Evolutionary conservation across 352 stramenopile genomes (phyloP), one percentile per base, ranked within the genome.

Genomic region (Pythium angustatum): DNA sequence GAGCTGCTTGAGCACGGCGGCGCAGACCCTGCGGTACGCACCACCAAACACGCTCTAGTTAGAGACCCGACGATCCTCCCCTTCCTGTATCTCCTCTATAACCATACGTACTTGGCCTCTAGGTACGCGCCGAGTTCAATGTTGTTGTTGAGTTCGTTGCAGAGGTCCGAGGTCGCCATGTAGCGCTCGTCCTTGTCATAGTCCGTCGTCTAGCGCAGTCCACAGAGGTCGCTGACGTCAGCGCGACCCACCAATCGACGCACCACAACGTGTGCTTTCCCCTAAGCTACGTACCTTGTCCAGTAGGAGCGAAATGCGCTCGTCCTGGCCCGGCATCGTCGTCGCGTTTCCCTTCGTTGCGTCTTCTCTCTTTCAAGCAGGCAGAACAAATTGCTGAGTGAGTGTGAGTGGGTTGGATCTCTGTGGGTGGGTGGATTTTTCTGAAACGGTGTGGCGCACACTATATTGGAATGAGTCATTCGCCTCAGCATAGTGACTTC

Each of bases 151-250:
- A 99, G 88, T 58, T 98, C 92, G 40, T 91, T 93, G 76, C 96
- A 99, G 44, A 99, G 84, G 78, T 99, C 97, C 26, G 91, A 98
- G 21, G 97, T 99, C 33, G 97, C 97, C 97, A 99, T 99, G 81
- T 99, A 99, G 27, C 97, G 95, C 80, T 99, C 97, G 91, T 99
- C 97, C 75, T 99, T 98, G 85, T 98, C 91, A 64, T 92, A 96
- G 59, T 94, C 83, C 41, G 81, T 92, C 21, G 85, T 93, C 85
- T 93, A 50, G 19, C 19, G 7, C 11, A 17, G 17, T 15, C 48
- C 41, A 56, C 38, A 60, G 41, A 38, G n/a, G 47, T 19, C 9
- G 27, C 30, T 27, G 48, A 21, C 34, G 22, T 28, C 27, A 47
- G 30, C 14, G 19, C 24, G 21, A 2, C 31, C 33, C 3, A 33